Evolutionary conservation across 768 basidiomycete species (phyloP), one percentile per base, ranked within the genome.

Genomic region (Mycena indigotica): DNA sequence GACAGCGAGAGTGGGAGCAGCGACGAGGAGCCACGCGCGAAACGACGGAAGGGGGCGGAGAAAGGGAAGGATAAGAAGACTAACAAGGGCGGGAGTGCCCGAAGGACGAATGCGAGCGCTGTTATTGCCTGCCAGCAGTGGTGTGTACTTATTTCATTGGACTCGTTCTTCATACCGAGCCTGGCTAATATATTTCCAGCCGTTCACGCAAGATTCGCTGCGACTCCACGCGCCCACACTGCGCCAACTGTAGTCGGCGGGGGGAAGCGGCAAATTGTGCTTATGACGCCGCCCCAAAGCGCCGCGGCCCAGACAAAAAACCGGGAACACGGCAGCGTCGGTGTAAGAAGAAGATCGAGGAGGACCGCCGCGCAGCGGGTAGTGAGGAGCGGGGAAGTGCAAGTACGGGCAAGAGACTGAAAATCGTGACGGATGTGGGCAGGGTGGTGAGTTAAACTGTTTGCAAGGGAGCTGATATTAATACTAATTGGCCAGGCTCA

Each of bases 181-280:
- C 6, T 15, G 8, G 16, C 38, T 15, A 23, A 30, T 72, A n/a
- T n/a, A n/a, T n/a, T n/a, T n/a, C n/a, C n/a, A 83, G 83, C 68
- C 83, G 82, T n/a, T 72, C 80, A 25, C 75, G 82, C 67, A 84
- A 84, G 73, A 83, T 84, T 58, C 78, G 80, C 44, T 84, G 82
- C 69, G 83, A 84, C 67, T 84, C 82, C 28, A 80, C 78, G 6
- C 74, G 83, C 58, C 82, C 82, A 41, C 72, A 75, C 58, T 84
- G 82, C 72, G 72, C 81, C 65, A 84, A 84, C 62, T 84, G 82
- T 60, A 68, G 73, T 52, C 78, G 82, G 49, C 75, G 82, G 52
- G 75, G 41, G 8, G 41, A 45, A 10, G 41, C 71, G 48, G 82
- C 81, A 65, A 72, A 75, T 40, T 84, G 82, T 58, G 73, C 77